Percentiles rank a stretch among this genome's conserved stretches.
Evolutionary conservation across 495 filamentous ascomycete genomes (phyloP).

Genomic region (Aspergillus kassunensis): DNA sequence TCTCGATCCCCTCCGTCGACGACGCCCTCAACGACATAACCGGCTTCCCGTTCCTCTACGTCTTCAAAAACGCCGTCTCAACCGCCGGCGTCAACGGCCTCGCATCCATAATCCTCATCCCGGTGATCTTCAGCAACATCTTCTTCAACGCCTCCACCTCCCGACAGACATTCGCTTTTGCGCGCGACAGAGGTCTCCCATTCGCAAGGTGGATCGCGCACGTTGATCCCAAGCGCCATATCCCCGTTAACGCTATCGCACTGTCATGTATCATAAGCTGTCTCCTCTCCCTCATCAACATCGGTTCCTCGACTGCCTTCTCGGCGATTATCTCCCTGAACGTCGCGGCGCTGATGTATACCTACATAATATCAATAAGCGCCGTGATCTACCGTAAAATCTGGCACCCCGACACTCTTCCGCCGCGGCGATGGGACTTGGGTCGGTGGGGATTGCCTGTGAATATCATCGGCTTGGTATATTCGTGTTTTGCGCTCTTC

Average conservation of each 20-base stretch:
- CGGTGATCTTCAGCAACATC: conserved; percentile 20
- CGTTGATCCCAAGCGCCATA: conserved; percentile 27
- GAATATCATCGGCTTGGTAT: conserved; percentile 36
- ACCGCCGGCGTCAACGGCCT: conserved; percentile 20
- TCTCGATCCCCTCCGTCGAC: conserved; percentile 35
- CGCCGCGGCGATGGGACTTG: conserved; percentile 38
- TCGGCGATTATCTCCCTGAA: conserved; percentile 50
- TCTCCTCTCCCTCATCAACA: conserved; percentile 20
- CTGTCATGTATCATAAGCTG: conserved; percentile 19
- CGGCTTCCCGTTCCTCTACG: conserved; percentile 30
- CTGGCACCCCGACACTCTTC: conserved; percentile 37
- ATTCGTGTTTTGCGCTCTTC: conserved; percentile 36
- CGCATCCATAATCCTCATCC: conserved; percentile 23
- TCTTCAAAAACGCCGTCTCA: conserved; percentile 27
- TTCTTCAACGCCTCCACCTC: conserved; percentile 20
- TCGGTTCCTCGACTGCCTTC: conserved; percentile 53
- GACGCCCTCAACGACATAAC: conserved; percentile 25
- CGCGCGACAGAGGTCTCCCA: conserved; percentile 33
- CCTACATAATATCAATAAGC: conserved; percentile 38
- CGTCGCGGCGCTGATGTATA: conserved; percentile 38
- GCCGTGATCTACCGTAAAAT: conserved; percentile 36
- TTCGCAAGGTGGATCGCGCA: conserved; percentile 38
- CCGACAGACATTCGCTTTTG: conserved; percentile 20
- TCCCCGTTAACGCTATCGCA: conserved; percentile 21
- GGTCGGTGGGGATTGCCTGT: conserved; percentile 30